Evolutionary conservation across 148 eudicot species (phyloP).

Genomic region (Oxyria digyna): DNA sequence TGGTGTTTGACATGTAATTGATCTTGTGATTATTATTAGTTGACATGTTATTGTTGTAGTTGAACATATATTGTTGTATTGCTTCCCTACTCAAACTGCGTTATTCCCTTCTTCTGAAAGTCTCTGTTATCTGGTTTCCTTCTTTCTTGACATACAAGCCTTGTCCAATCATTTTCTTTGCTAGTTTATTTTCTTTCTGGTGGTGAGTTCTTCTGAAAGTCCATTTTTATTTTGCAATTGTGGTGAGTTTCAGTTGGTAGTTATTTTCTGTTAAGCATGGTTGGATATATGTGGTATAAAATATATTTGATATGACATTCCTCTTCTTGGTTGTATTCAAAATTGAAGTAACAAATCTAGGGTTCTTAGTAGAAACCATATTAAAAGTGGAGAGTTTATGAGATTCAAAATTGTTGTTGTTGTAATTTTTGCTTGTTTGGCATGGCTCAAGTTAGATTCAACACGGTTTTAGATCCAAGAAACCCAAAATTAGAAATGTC

Average conservation of each 20-base stretch:
- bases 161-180: constrained; percentile 14
- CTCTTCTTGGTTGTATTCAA: neutral
- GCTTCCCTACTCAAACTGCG: constrained; percentile 2
- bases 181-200: too few species aligned
- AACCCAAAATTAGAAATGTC: constrained; percentile 59
- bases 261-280: constrained; percentile 1
- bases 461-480: constrained; percentile 32
- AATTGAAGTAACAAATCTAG: constrained; percentile 1
- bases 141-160: constrained; percentile 23
- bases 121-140: constrained; percentile 21
- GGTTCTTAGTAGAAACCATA: neutral
- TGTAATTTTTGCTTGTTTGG: neutral
- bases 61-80: too few species aligned
- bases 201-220: neutral
- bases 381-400: neutral
- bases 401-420: neutral
- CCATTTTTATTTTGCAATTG: constrained; percentile 1
- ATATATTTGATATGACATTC: constrained; percentile 4
- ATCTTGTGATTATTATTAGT: too few species aligned
- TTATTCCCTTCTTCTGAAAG: constrained; percentile 9
- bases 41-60: too few species aligned
- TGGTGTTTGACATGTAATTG: too few species aligned
- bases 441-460: constrained; percentile 59
- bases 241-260: constrained; percentile 8
- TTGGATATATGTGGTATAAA: neutral